Percentiles rank a stretch among this genome's conserved stretches.
Conservation (phyloP, 371 early-diverging fungal species). For the Mucor indicus region DNA sequence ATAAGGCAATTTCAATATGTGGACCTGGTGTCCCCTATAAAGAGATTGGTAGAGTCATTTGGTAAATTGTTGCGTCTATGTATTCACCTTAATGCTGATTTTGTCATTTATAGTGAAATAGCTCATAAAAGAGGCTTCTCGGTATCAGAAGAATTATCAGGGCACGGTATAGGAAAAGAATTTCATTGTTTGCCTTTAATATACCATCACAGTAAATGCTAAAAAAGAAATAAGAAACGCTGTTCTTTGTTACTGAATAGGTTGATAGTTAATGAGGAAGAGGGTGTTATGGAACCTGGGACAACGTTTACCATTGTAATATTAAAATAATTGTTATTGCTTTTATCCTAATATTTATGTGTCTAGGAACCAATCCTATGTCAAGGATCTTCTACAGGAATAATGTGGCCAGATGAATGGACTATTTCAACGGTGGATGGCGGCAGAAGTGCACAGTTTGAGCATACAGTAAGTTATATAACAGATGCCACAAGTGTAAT, state of each 20-base stretch:
- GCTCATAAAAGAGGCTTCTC: slow-evolving; percentile 60
- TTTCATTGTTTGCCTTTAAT: slow-evolving; percentile 66
- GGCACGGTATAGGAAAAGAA: slow-evolving; percentile 84
- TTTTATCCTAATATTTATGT: neutral
- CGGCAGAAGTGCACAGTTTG: slow-evolving; percentile 85
- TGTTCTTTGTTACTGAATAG: neutral
- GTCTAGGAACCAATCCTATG: slow-evolving; percentile 74
- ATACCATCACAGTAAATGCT: slow-evolving; percentile 54
- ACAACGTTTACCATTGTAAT: slow-evolving; percentile 82
- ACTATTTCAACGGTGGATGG: slow-evolving; percentile 81
- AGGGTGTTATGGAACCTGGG: slow-evolving; percentile 67
- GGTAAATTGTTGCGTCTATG: slow-evolving; percentile 20
- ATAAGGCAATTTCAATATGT: slow-evolving; percentile 72
- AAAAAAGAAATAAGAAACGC: neutral
- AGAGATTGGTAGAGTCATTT: slow-evolving; percentile 73
- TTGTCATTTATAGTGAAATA: slow-evolving; percentile 22
- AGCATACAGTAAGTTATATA: slow-evolving; percentile 33
- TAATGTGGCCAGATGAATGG: slow-evolving; percentile 90
- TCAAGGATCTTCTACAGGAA: slow-evolving; percentile 68
- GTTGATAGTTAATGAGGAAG: slow-evolving; percentile 49
- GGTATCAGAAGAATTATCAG: slow-evolving; percentile 76
- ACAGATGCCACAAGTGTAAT: neutral
- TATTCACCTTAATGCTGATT: too few relatives aligned
- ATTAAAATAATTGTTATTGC: neutral
- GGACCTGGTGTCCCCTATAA: slow-evolving; percentile 73